Evolutionary conservation across 2,329 filamentous ascomycete species (phyloP), one percentile per base, ranked within the genome.

Genomic region (Botrytis tulipae): DNA sequence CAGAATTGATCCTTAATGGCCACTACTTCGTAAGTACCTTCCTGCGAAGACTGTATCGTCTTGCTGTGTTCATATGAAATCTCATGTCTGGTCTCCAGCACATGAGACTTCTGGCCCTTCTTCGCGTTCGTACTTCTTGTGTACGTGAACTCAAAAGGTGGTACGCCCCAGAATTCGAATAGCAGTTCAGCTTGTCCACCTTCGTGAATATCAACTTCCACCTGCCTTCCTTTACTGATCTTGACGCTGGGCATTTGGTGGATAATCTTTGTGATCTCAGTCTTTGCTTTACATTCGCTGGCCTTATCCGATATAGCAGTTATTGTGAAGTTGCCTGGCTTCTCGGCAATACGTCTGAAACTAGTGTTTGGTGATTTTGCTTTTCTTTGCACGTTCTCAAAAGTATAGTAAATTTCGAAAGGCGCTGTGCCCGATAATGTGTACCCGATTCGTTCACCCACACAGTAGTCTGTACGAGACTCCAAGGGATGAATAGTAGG

Each of bases 61-160:
- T 97, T 95, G 79, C 85, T 91, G 82, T 93, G 88, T 79, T 97
- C 93, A 76, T 95, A 89, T 67, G 92, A 95, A 29, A 92, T 87
- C 78, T 98, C 95, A 77, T 96, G 94, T 78, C 93, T 90, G 76
- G 97, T 98, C 84, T 99, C 97, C 29, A 99, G 86, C 48, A 99
- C 89, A 78, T 91, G 87, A 54, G 91, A 90, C 80, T 90, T 92
- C 82, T 94, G 93, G 1, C 92, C 92, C 84, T 91, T 94, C 74
- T 80, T 78, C n/a, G 90, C 91, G 81, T 97, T 97, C 62, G 93
- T 93, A 82, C 92, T 96, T 75, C 96, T 88, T 32, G 94, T 98
- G 82, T 97, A 98, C 73, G 95, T 98, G 81, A 98, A 99, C 83
- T 98, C 96, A 80, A 99, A 99, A 1, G 96, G 96, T 75, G 96